Evolutionary conservation across 2,329 filamentous ascomycete species (phyloP).

Genomic region (Alternaria rosae): DNA sequence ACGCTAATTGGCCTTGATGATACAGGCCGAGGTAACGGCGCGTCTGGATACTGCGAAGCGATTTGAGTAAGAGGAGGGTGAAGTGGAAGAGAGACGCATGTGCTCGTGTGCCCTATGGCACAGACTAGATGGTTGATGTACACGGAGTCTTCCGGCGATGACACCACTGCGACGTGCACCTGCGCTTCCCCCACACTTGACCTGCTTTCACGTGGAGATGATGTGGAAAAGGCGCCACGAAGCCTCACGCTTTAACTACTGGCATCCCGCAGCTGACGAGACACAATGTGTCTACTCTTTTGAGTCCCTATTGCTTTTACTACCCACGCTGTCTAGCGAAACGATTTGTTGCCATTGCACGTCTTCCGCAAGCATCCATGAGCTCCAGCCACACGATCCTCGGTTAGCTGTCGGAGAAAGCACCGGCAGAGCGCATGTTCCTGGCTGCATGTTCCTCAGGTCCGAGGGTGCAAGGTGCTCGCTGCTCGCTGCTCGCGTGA

Average conservation of each 20-base stretch:
- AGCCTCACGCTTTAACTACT: neutral
- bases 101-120: neutral
- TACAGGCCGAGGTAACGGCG: conserved; percentile 38
- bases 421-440: conserved; percentile 20
- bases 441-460: conserved; percentile 28
- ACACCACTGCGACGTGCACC: conserved; percentile 25
- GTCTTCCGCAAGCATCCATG: conserved; percentile 12
- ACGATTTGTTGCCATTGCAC: neutral
- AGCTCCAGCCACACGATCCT: conserved; percentile 34
- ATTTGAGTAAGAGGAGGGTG: conserved; percentile 1
- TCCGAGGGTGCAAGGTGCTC: conserved; percentile 25
- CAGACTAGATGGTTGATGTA: conserved; percentile 11
- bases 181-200: conserved; percentile 40
- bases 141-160: conserved; percentile 21
- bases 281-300: conserved; percentile 20
- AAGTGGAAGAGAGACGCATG: conserved; percentile 4
- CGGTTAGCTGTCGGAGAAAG: conserved; percentile 21
- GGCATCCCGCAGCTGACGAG: conserved; percentile 26
- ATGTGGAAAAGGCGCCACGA: conserved; percentile 24
- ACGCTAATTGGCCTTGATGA: conserved; percentile 36
- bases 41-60: conserved; percentile 12
- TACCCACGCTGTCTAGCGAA: neutral
- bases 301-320: conserved; percentile 4
- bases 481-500: conserved; percentile 28
- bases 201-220: conserved; percentile 40